Conservation (phyloP, 345 rosid species). For the Fremontodendron californicum region DNA sequence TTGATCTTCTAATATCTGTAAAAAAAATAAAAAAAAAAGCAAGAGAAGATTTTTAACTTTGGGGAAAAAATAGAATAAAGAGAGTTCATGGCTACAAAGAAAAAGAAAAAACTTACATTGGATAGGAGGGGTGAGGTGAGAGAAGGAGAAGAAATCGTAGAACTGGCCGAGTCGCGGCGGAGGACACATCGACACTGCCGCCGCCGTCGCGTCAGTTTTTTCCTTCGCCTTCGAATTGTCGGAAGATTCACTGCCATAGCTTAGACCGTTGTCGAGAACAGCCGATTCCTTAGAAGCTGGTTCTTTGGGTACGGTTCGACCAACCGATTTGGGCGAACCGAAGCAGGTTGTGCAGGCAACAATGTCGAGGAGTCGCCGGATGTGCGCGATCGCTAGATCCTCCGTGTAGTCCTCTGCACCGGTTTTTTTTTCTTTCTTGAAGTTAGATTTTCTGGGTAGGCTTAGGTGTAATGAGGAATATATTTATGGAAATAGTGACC, state of each 20-base stretch:
- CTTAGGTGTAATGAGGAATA: background rate
- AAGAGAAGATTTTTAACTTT: conserved; percentile 17
- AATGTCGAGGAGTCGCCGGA: conserved; percentile 84
- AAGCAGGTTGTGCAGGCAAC: conserved; percentile 83
- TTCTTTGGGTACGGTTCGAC: conserved; percentile 32
- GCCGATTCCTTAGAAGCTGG: conserved; percentile 26
- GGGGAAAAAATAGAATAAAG: conserved; percentile 14
- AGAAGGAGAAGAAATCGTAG: conserved; percentile 87
- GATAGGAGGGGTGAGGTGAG: conserved; percentile 78
- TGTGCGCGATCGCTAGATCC: conserved; percentile 65
- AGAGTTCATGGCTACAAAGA: background rate
- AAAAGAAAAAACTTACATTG: conserved; percentile 52
- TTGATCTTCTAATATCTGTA: conserved; percentile 72
- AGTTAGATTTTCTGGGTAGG: background rate
- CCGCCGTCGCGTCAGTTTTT: conserved; percentile 29
- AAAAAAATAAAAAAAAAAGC: background rate
- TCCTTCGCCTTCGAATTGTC: conserved; percentile 34
- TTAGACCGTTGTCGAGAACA: conserved; percentile 28
- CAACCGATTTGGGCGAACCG: conserved; percentile 49
- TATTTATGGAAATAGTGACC: conserved; percentile 8
- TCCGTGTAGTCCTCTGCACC: conserved; percentile 82
- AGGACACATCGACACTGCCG: conserved; percentile 53
- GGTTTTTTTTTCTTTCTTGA: too few relatives aligned
- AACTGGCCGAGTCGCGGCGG: conserved; percentile 82
- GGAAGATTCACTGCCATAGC: conserved; percentile 20